Evolutionary conservation across 768 basidiomycete species (phyloP).

Genomic region (Tylopilus vinaceipallidus): DNA sequence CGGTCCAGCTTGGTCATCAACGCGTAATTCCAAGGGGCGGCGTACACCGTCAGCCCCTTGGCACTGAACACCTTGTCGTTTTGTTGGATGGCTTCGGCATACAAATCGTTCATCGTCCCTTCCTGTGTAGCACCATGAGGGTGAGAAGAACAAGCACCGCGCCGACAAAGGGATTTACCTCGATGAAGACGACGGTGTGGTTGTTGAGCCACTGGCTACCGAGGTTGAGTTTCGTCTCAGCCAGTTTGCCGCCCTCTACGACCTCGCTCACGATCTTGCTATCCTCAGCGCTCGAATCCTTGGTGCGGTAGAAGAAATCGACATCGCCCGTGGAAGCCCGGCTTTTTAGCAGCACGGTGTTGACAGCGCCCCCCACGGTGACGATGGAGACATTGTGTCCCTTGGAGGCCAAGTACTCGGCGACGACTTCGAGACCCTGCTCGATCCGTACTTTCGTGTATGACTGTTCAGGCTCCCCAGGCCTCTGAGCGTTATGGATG

Average conservation of each 20-base stretch:
- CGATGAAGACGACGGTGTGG: slow-evolving; percentile 6
- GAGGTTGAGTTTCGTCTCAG: neutral
- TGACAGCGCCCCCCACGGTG: slow-evolving; percentile 5
- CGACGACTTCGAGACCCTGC: neutral
- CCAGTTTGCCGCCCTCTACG: neutral
- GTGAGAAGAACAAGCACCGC: neutral
- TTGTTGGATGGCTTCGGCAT: slow-evolving; percentile 1
- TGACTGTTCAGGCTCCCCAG: neutral
- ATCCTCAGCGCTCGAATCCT: neutral
- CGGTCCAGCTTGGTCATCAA: slow-evolving; percentile 12
- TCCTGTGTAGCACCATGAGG: neutral
- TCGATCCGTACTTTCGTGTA: slow-evolving; percentile 1
- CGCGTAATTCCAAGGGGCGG: slow-evolving; percentile 9
- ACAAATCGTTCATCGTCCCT: neutral
- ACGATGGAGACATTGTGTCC: neutral
- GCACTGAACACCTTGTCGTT: slow-evolving; percentile 3
- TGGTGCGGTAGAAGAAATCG: slow-evolving; percentile 8
- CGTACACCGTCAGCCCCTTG: slow-evolving; percentile 10
- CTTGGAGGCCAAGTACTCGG: neutral
- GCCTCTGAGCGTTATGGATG: neutral
- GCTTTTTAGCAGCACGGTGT: neutral
- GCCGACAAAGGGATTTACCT: neutral
- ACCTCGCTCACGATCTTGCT: neutral
- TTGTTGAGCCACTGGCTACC: slow-evolving; percentile 10
- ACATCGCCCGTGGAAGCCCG: slow-evolving; percentile 5